Evolutionary conservation across 306 rosid genomes (phyloP).

Genomic region (Casuarina cunninghamiana): DNA sequence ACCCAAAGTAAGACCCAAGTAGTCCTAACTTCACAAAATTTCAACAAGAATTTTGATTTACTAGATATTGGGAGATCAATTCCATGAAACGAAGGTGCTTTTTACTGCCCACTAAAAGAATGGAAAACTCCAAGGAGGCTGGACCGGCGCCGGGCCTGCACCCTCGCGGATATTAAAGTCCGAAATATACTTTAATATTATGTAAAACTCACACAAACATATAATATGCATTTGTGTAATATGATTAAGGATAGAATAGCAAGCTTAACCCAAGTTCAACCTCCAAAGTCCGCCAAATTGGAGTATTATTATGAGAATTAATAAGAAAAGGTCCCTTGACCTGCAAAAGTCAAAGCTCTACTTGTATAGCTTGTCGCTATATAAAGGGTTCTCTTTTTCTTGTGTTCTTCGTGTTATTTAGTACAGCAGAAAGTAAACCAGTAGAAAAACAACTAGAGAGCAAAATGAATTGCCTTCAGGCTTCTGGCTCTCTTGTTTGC

Average conservation of each 20-base stretch:
- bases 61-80: too few species aligned
- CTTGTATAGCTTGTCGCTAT: conserved; percentile 9
- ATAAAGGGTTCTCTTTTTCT: conserved; percentile 13
- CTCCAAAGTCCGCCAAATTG: too few species aligned
- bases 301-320: too few species aligned
- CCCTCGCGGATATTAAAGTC: conserved; percentile 29
- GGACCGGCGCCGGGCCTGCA: conserved; percentile 71
- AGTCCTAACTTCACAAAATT: neutral
- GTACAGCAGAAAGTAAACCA: neutral
- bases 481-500: conserved; percentile 43
- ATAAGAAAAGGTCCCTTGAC: conserved; percentile 1
- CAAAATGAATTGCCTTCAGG: conserved; percentile 52
- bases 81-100: neutral
- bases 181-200: conserved; percentile 7
- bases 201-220: neutral
- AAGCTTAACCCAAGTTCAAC: too few species aligned
- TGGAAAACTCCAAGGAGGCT: conserved; percentile 23
- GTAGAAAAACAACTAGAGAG: neutral
- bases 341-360: conserved; percentile 45
- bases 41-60: neutral
- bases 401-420: neutral
- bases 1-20: neutral
- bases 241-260: too few species aligned
- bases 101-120: neutral
- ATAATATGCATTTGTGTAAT: too few species aligned